Evolutionary conservation across 805 yeast species (phyloP), one percentile per base, ranked within the genome.

Genomic region (Saccharomyces kudriavzevii): DNA sequence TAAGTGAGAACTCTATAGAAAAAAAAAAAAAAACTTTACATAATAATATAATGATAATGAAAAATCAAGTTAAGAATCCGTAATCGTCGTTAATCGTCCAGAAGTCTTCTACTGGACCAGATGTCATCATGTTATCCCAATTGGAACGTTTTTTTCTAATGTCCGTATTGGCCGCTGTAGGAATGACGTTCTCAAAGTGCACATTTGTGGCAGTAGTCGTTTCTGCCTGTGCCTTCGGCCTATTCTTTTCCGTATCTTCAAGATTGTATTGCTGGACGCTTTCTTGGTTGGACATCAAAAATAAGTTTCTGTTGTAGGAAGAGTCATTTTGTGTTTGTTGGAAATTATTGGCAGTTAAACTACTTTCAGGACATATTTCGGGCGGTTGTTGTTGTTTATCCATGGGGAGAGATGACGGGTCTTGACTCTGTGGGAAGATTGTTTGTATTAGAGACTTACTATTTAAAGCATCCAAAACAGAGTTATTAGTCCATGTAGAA

Each of bases 401-500:
- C 35, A 47, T 40, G 22, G 43, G 9, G 11, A 35, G 43, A 35
- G 43, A 35, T 35, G 43, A 35, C 8, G 43, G 43, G 13, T 35
- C 43, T 35, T 35, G 43, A 17, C 24, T 35, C 22, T 35, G 43
- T 5, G 43, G 24, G 4, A 35, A 35, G 6, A 35, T 2, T 35
- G 43, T 17, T 35, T 35, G 43, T 5, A 35, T 22, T 17, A 35
- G 5, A 13, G 50, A 35, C n/a, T 51, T 49, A 31, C 47, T 49
- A 46, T 57, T 54, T 50, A 57, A 47, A 30, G 60, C 50, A 40
- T 60, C 60, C 31, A 53, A 54, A 24, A 67, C 68, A 1, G 68
- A 61, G 43, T 67, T 65, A 27, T 59, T 65, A 2, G 84, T 81
- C 86, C 86, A 81, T 1, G 77, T 77, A 0, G 83, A 79, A 40